Base-by-base conservation (phyloP, 2,329 filamentous ascomycete species). In the Arachnomyces sp. region DNA sequence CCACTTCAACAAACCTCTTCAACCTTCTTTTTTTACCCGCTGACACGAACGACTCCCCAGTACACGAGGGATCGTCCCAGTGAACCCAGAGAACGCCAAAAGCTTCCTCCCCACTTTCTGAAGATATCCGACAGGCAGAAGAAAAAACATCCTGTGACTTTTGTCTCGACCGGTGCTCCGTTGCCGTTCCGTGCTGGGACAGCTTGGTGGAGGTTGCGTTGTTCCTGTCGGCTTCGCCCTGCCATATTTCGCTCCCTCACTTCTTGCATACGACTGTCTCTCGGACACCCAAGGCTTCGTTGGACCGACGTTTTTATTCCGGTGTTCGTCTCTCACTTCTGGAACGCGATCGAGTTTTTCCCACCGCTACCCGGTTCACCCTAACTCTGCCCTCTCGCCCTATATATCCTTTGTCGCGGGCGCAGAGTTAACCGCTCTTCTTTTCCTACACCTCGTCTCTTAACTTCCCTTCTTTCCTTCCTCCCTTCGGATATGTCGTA, bases 401-500 rank as follows among this genome's bases (percentile, higher is more conserved):
- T n/a, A n/a, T n/a, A 33, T 39, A 39, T 44, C 43, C 32, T 34
- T 39, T 43, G 34, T 43, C 31, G 41, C 34, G 34, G 28, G 18
- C 40, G n/a, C n/a, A n/a, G n/a, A 25, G 9, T 5, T 25, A 25
- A 25, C 20, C 20, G 20, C 20, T 25, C 20, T 40, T 42, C 29
- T 14, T 28, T 20, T 32, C 2, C 30, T 34, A 20, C 28, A 36
- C 15, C 17, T 25, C 28, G 31, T 43, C 29, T n/a, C 39, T 38
- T 36, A 29, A 20, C 20, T 45, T 20, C 28, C 32, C 38, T 31
- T 44, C 41, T 36, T 36, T 43, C 40, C 31, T 34, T 41, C 43
- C 42, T 36, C 31, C 30, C 35, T 29, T 35, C 36, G 43, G 52
- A 50, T 42, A 82, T 82, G 79, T 80, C 79, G 49, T 77, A 76